These are phyloP conservation scores for Orbilia quercus DNA, from an alignment of 2,329 filamentous ascomycete species.

Conservation along the genomic window DNA sequence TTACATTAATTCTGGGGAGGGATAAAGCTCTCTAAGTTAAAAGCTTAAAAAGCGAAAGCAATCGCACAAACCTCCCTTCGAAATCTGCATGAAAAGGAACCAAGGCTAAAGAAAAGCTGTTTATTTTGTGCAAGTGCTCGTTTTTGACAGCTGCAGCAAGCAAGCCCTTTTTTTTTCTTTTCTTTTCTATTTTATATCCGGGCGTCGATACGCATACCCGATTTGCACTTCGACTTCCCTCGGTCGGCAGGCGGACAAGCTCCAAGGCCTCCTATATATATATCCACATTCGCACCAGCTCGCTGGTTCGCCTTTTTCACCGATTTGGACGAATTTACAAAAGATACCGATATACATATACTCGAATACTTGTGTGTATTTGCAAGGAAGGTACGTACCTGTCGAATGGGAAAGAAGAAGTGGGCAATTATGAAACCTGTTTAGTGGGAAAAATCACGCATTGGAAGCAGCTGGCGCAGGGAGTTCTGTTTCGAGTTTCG, in stretches of 20 bases:
- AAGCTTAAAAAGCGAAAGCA: constrained; percentile 40
- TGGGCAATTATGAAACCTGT: constrained; percentile 56
- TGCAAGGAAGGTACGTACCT: constrained; percentile 57
- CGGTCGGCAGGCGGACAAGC: constrained; percentile 45
- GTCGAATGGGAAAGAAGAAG: constrained; percentile 15
- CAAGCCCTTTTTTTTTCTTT: constrained; percentile 1
- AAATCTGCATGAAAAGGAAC: constrained; percentile 16
- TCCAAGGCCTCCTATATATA: constrained; percentile 18
- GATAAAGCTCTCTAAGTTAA: too few relatives aligned
- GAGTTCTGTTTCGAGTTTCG: constrained; percentile 47
- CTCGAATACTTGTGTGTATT: too few relatives aligned
- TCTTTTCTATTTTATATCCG: not conserved
- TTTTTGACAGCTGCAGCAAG: constrained; percentile 50
- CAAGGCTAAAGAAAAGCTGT: too few relatives aligned
- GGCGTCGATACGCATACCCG: constrained; percentile 27
- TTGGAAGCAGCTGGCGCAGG: constrained; percentile 56
- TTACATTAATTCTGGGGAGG: constrained; percentile 21
- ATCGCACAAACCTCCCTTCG: constrained; percentile 9
- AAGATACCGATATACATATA: too few relatives aligned
- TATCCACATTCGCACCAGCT: constrained; percentile 22
- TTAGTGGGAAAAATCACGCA: constrained; percentile 57
- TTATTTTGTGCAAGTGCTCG: not conserved
- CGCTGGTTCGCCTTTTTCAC: not conserved
- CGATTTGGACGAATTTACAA: too few relatives aligned
- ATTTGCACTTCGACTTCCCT: constrained; percentile 56